Percentiles rank a stretch among this genome's conserved stretches.
These are phyloP conservation scores for Malus hybrid DNA, from an alignment of 331 rosid species.

Conservation along the genomic window DNA sequence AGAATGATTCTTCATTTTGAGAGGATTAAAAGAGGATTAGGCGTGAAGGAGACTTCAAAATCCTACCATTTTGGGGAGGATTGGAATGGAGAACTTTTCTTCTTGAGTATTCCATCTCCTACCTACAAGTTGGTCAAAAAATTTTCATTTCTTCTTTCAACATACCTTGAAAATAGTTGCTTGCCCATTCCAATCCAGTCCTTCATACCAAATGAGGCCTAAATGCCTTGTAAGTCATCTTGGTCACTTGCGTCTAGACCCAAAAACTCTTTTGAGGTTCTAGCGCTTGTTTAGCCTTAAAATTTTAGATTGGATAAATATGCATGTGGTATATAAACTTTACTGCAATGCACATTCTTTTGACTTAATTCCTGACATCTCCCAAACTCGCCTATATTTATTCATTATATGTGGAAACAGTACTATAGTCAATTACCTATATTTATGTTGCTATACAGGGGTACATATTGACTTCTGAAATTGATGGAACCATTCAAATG, in stretches of 20 bases:
- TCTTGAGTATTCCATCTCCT: background rate
- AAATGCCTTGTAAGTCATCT: background rate
- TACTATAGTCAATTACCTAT: background rate
- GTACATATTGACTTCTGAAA: slow-evolving; percentile 84
- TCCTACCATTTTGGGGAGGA: background rate
- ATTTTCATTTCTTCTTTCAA: background rate
- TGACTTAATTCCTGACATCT: background rate
- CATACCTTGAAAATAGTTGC: background rate
- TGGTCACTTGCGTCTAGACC: background rate
- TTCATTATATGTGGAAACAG: background rate
- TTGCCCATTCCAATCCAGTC: background rate
- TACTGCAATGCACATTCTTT: background rate
- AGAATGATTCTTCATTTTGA: background rate
- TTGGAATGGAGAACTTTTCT: background rate
- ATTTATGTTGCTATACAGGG: slow-evolving; percentile 44
- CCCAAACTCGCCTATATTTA: background rate
- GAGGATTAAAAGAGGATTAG: background rate
- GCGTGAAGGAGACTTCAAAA: background rate
- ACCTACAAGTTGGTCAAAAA: background rate
- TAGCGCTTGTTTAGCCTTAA: background rate
- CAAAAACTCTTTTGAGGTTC: background rate
- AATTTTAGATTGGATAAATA: background rate
- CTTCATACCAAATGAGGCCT: background rate
- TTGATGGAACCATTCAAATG: slow-evolving; percentile 97
- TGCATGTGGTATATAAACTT: background rate